phyloP scores from a whole-genome alignment of 139 green algal genomes.

The Marvania coccoides region DNA sequence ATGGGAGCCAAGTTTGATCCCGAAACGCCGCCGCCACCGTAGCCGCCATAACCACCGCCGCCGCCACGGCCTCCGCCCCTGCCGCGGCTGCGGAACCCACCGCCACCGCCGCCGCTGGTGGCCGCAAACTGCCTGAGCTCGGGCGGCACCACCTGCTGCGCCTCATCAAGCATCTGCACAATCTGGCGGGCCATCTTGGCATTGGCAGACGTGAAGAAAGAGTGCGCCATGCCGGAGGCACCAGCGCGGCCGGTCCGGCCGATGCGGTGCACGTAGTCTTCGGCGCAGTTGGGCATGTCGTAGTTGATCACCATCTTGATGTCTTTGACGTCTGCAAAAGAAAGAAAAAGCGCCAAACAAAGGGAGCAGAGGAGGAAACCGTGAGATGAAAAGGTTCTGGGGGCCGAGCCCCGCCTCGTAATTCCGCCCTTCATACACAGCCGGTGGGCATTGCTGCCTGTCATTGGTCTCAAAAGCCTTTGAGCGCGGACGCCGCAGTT shows the following conservation, averaged over 20 bases:
- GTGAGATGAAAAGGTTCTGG: too few species aligned
- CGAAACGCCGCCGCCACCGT: conserved; percentile 2
- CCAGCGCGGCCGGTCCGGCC: conserved; percentile 70
- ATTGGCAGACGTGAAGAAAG: conserved; percentile 80
- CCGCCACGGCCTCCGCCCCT: conserved; percentile 13
- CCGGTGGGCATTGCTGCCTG: too few species aligned
- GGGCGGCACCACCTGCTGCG: conserved; percentile 48
- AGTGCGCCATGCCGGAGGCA: conserved; percentile 56
- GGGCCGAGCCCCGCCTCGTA: too few species aligned
- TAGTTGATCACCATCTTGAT: conserved; percentile 88
- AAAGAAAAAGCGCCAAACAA: neutral
- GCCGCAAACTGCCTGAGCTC: conserved; percentile 34
- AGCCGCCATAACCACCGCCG: conserved; percentile 1
- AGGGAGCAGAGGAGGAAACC: neutral
- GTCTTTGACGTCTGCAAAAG: conserved; percentile 80
- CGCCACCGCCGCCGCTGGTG: conserved; percentile 29
- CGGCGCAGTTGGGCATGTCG: conserved; percentile 75
- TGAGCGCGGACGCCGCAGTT: too few species aligned
- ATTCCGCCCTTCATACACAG: too few species aligned
- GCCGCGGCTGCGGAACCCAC: conserved; percentile 17
- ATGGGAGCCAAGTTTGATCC: conserved; percentile 5
- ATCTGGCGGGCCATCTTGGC: conserved; percentile 60
- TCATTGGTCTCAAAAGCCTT: too few species aligned
- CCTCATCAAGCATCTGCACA: conserved; percentile 68
- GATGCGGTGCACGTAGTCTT: conserved; percentile 92